Evolutionary conservation across 345 rosid species (phyloP), one percentile per base, ranked within the genome.

Genomic region (Populus davidiana): DNA sequence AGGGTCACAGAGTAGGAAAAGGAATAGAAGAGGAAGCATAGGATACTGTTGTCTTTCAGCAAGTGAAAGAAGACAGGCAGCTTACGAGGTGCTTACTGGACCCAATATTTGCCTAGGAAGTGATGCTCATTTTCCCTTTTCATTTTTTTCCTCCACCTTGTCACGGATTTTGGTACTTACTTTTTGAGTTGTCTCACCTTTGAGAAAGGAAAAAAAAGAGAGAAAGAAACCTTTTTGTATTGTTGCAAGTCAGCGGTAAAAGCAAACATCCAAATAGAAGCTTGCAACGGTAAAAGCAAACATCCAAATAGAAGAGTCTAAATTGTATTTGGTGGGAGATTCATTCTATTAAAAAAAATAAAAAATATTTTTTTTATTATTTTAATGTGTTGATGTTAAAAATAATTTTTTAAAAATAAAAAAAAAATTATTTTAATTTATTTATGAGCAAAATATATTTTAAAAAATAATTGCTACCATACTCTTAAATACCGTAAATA

Each of bases 201-300:
- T 11, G 3, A 43, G 12, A 43, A 43, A 11, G 0, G 18, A 20
- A 20, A 6, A 52, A 52, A 1, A 17, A 16, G 1, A 50, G 7
- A 50, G n/a, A 50, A 52, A 18, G 10, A 52, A 52, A 33, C 31
- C 74, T 59, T 83, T 82, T 65, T 33, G 35, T 79, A 81, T 73
- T 69, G 79, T 70, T 82, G 11, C 76, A 77, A 75, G 79, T 56
- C 82, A 69, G 36, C 41, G 65, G 11, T 56, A 71, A 73, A 76
- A 78, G 79, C 67, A 74, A 81, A 67, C 79, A 77, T 76, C 79
- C 82, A 77, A 78, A 52, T 68, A 25, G 67, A 77, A 59, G n/a
- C n/a, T 70, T 82, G 11, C 76, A 77, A 75, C 41, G 65, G 11
- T 56, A 71, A 73, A 76, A 78, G 79, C 67, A 74, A 81, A 67